Percentiles rank a stretch among this genome's conserved stretches.
Evolutionary conservation across 2,329 filamentous ascomycete genomes (phyloP).

Genomic region (Elsinoe batatas): DNA sequence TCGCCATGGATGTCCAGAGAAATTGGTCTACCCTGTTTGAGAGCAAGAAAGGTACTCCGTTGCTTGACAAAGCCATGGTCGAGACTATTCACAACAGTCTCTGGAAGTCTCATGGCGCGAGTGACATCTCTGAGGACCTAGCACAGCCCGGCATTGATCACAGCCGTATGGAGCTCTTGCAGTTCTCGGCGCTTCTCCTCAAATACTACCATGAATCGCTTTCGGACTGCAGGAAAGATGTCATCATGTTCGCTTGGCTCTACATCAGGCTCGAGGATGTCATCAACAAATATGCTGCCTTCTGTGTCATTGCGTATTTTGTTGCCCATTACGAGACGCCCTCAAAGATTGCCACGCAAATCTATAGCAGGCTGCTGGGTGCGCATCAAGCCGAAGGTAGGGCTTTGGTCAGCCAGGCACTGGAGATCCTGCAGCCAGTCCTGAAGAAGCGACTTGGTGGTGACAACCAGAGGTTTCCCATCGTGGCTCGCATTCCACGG

Average conservation of each 20-base stretch:
- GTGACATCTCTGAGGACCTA: conserved; percentile 73
- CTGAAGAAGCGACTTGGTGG: conserved; percentile 70
- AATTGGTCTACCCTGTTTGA: conserved; percentile 53
- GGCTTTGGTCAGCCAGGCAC: conserved; percentile 80
- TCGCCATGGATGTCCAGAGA: conserved; percentile 91
- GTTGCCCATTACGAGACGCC: conserved; percentile 96
- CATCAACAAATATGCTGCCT: conserved; percentile 97
- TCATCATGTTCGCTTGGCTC: conserved; percentile 98
- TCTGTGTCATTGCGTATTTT: conserved; percentile 95
- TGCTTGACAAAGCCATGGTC: conserved; percentile 80
- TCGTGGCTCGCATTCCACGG: conserved; percentile 84
- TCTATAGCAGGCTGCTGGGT: conserved; percentile 82
- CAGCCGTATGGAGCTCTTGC: conserved; percentile 88
- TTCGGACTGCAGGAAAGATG: conserved; percentile 88
- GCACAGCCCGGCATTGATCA: conserved; percentile 84
- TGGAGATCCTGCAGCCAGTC: conserved; percentile 91
- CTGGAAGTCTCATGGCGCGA: conserved; percentile 74
- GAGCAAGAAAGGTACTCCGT: conserved; percentile 50
- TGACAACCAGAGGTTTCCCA: conserved; percentile 61
- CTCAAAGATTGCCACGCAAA: conserved; percentile 87
- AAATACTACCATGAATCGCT: conserved; percentile 87
- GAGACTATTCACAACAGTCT: conserved; percentile 86
- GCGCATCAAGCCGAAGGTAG: conserved; percentile 94
- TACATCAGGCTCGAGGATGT: conserved; percentile 97
- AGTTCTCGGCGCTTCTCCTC: conserved; percentile 86